Percentiles rank a stretch among this genome's conserved stretches.
Conservation (phyloP, 306 rosid genomes). For the Quercus cerris region DNA sequence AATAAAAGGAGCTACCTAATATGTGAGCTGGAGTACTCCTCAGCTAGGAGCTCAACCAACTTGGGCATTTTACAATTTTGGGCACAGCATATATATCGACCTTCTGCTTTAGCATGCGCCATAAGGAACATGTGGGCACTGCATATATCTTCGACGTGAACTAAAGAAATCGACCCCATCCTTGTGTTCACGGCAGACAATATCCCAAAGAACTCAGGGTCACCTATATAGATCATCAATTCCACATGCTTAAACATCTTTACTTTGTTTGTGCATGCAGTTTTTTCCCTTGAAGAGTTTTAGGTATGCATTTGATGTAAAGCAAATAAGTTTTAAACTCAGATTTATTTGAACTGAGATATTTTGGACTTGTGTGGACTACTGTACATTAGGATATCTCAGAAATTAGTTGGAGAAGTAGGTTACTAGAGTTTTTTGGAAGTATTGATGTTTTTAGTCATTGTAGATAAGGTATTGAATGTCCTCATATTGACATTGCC, state of each 20-base stretch:
- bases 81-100: constrained; percentile 56
- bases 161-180: constrained; percentile 71
- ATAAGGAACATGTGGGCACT: constrained; percentile 74
- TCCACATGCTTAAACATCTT: not conserved
- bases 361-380: no score
- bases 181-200: constrained; percentile 66
- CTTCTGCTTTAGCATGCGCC: constrained; percentile 64
- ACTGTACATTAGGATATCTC: no score
- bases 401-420: no score
- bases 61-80: constrained; percentile 42
- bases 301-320: no score
- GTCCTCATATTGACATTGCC: no score
- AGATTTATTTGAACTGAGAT: no score
- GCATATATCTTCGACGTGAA: constrained; percentile 80
- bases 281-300: no score
- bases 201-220: constrained; percentile 39
- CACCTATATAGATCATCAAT: constrained; percentile 40
- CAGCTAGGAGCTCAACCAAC: constrained; percentile 41
- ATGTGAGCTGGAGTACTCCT: constrained; percentile 38
- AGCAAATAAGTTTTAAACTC: no score
- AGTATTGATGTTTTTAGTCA: not conserved
- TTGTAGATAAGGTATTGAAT: not conserved
- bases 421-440: no score
- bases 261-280: not conserved
- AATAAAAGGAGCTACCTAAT: constrained; percentile 23